A percentile compares a stretch with the other conserved stretches of the same genome.
These are phyloP conservation scores for Podila epigama DNA, from an alignment of 192 early-diverging fungal species.

Conservation along the genomic window DNA sequence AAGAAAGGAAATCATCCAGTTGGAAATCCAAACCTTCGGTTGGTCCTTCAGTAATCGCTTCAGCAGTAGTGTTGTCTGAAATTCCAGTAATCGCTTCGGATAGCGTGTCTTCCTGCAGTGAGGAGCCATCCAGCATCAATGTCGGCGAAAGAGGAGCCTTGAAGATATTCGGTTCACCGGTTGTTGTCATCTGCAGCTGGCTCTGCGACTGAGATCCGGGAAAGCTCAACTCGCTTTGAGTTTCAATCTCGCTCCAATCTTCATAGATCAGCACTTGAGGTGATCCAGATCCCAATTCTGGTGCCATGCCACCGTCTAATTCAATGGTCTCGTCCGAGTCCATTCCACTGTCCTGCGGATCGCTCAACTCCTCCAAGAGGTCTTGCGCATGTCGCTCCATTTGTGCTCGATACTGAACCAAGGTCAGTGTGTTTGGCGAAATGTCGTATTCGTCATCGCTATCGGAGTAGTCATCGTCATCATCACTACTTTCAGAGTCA, in stretches of 20 bases:
- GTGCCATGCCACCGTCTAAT: not conserved
- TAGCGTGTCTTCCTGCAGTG: slow-evolving; percentile 9
- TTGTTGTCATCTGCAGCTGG: not conserved
- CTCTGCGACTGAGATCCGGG: too few species aligned
- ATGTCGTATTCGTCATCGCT: slow-evolving; percentile 19
- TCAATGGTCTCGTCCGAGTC: slow-evolving; percentile 7
- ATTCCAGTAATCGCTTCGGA: too few species aligned
- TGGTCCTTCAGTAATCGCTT: too few species aligned
- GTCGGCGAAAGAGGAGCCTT: slow-evolving; percentile 20
- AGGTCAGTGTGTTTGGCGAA: too few species aligned
- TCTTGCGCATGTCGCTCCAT: too few species aligned
- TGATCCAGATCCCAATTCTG: slow-evolving; percentile 1
- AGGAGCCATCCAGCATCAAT: slow-evolving; percentile 41
- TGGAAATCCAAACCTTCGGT: not conserved
- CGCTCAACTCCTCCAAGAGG: too few species aligned
- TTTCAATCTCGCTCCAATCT: slow-evolving; percentile 27
- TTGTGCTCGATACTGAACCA: too few species aligned
- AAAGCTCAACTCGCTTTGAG: slow-evolving; percentile 7
- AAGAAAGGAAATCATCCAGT: not conserved
- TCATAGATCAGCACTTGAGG: slow-evolving; percentile 40
- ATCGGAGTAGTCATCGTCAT: not conserved
- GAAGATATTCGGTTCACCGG: too few species aligned
- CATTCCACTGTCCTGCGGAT: too few species aligned
- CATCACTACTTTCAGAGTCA: not conserved
- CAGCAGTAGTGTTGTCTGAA: not conserved